phyloP scores from a whole-genome alignment of 1,284 basidiomycete species.

The Jaminaea rosea region DNA sequence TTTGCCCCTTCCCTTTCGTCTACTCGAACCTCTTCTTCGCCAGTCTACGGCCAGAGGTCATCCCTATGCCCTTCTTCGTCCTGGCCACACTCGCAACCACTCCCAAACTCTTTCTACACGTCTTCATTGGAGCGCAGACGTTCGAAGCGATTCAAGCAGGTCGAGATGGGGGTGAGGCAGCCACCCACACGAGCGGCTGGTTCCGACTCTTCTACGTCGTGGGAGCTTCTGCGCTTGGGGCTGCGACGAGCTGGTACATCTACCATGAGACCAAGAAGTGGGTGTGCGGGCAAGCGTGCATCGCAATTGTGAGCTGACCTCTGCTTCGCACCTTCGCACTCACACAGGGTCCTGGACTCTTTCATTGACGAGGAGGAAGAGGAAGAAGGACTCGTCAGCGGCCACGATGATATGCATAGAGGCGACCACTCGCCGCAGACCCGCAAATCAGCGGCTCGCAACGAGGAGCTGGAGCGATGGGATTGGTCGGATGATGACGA shows the following conservation, averaged over 20 bases:
- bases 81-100: constrained; percentile 32
- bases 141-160: constrained; percentile 32
- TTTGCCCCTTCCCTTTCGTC: constrained; percentile 39
- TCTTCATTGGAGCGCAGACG: constrained; percentile 36
- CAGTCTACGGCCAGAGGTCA: constrained; percentile 18
- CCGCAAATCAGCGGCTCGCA: too few relatives aligned
- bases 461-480: too few relatives aligned
- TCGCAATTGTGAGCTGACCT: too few relatives aligned
- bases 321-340: too few relatives aligned
- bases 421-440: too few relatives aligned
- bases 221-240: constrained; percentile 6
- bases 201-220: constrained; percentile 24
- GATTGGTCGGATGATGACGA: too few relatives aligned
- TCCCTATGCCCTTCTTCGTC: constrained; percentile 23
- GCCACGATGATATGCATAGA: too few relatives aligned
- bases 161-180: constrained; percentile 12
- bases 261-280: constrained; percentile 3
- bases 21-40: constrained; percentile 25
- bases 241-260: constrained; percentile 4
- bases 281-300: too few relatives aligned
- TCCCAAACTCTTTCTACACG: constrained; percentile 40
- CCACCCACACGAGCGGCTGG: neutral
- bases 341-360: too few relatives aligned
- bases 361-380: too few relatives aligned
- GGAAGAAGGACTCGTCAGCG: too few relatives aligned